Evolutionary conservation across 2,329 filamentous ascomycete genomes (phyloP).

Genomic region (Penicillium digitatum): DNA sequence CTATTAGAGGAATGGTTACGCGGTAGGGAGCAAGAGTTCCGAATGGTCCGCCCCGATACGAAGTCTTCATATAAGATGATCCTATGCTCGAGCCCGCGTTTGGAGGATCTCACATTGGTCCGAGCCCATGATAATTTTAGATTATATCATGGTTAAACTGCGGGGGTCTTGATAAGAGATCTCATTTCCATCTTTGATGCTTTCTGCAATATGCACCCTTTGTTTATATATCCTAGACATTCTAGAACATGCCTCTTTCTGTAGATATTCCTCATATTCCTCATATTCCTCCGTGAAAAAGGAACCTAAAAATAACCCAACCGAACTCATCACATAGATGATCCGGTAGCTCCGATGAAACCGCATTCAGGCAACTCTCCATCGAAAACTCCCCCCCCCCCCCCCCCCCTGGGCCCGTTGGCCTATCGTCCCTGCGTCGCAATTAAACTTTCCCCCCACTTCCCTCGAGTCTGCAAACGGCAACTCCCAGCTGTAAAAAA

Average conservation of each 20-base stretch:
- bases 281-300: neutral
- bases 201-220: neutral
- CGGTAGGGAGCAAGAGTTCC: conserved; percentile 21
- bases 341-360: conserved; percentile 7
- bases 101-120: conserved; percentile 3
- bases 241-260: neutral
- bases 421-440: conserved; percentile 7
- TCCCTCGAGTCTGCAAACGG: conserved; percentile 10
- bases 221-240: neutral
- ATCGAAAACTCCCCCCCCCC: conserved; percentile 6
- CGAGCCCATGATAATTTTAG: conserved; percentile 5
- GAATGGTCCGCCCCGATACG: conserved; percentile 20
- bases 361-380: conserved; percentile 7
- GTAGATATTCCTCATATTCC: too few relatives aligned
- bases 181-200: neutral
- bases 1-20: conserved; percentile 18
- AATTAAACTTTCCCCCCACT: conserved; percentile 3
- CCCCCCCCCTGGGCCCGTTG: conserved; percentile 4
- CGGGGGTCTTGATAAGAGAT: conserved; percentile 3
- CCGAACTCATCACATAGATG: conserved; percentile 2
- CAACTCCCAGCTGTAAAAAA: conserved; percentile 1
- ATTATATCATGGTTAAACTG: neutral
- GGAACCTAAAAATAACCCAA: neutral
- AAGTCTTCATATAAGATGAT: neutral
- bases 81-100: conserved; percentile 7